These are phyloP conservation scores for Zopfia rhizophila DNA, from an alignment of 2,329 filamentous ascomycete species.

Conservation along the genomic window DNA sequence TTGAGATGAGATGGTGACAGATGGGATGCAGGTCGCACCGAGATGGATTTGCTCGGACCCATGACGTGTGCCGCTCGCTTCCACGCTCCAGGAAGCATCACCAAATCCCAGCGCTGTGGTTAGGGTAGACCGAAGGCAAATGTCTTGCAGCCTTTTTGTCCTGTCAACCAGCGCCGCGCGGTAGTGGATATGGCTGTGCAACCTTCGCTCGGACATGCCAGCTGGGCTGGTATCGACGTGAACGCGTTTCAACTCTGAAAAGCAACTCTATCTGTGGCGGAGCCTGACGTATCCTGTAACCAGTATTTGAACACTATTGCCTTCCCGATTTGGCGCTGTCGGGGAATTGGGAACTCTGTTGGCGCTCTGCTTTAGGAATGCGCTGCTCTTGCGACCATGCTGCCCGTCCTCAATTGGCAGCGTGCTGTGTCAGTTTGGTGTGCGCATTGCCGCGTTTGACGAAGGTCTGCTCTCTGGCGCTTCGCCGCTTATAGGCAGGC, in stretches of 20 bases:
- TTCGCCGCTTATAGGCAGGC: slow-evolving; percentile 16
- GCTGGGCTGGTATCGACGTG: slow-evolving; percentile 3
- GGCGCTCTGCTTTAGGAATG: no score
- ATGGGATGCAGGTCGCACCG: slow-evolving; percentile 23
- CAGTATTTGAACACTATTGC: slow-evolving; percentile 19
- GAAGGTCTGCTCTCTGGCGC: slow-evolving; percentile 10
- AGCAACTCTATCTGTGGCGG: slow-evolving; percentile 10
- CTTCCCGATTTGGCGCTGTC: slow-evolving; percentile 28
- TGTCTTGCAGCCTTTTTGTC: slow-evolving; percentile 12
- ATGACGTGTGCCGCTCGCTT: slow-evolving; percentile 20
- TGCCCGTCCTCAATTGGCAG: no score
- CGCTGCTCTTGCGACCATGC: no score
- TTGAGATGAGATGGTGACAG: slow-evolving; percentile 18
- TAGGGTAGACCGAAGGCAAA: slow-evolving; percentile 11
- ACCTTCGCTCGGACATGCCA: slow-evolving; percentile 7
- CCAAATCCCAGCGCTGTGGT: slow-evolving; percentile 16
- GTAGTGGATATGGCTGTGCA: slow-evolving; percentile 23
- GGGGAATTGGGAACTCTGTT: no score
- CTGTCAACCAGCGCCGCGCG: neutral
- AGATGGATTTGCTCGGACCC: slow-evolving; percentile 25
- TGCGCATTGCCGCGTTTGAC: slow-evolving; percentile 12
- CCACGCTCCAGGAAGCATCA: slow-evolving; percentile 4
- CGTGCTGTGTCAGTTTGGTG: no score
- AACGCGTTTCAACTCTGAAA: slow-evolving; percentile 18
- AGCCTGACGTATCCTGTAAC: slow-evolving; percentile 12